Percentiles rank a stretch among this genome's conserved stretches.
phyloP scores from a whole-genome alignment of 352 stramenopile genomes.

The Phytophthora pini region DNA sequence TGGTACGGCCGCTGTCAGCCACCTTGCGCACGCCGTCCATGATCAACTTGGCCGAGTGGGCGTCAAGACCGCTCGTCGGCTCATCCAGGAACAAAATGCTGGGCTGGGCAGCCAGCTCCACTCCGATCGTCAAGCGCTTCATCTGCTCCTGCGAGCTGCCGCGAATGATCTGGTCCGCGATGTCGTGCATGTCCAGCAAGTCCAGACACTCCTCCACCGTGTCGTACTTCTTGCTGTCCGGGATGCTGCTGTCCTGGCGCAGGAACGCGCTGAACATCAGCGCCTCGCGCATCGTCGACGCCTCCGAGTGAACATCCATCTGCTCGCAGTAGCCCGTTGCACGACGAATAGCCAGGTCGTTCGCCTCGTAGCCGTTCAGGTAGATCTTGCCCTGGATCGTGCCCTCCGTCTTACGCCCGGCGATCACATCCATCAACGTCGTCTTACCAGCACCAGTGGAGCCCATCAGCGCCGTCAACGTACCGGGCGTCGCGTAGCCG shows the following conservation, averaged over 20 bases:
- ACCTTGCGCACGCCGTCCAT: constrained; percentile 69
- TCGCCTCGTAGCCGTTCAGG: constrained; percentile 50
- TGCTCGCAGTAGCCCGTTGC: constrained; percentile 72
- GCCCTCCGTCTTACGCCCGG: no score
- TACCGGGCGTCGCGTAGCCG: no score
- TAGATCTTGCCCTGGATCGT: no score
- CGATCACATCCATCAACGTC: no score
- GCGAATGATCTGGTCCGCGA: constrained; percentile 41
- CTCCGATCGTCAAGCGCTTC: constrained; percentile 7
- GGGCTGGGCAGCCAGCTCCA: constrained; percentile 8
- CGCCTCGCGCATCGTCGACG: constrained; percentile 87
- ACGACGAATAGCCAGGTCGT: constrained; percentile 49
- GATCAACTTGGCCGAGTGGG: constrained; percentile 54
- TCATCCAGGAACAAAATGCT: no score
- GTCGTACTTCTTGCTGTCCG: constrained; percentile 37
- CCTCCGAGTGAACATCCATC: constrained; percentile 90
- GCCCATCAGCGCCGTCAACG: no score
- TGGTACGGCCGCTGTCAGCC: constrained; percentile 74
- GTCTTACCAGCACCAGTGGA: no score
- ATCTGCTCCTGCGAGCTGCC: constrained; percentile 9
- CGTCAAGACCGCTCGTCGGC: no score
- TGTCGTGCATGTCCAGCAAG: constrained; percentile 40
- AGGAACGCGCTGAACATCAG: constrained; percentile 89
- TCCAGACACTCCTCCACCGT: constrained; percentile 42
- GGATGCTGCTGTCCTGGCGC: constrained; percentile 40